phyloP scores from a whole-genome alignment of 495 filamentous ascomycete genomes.

The Polyplosphaeria fusca region DNA sequence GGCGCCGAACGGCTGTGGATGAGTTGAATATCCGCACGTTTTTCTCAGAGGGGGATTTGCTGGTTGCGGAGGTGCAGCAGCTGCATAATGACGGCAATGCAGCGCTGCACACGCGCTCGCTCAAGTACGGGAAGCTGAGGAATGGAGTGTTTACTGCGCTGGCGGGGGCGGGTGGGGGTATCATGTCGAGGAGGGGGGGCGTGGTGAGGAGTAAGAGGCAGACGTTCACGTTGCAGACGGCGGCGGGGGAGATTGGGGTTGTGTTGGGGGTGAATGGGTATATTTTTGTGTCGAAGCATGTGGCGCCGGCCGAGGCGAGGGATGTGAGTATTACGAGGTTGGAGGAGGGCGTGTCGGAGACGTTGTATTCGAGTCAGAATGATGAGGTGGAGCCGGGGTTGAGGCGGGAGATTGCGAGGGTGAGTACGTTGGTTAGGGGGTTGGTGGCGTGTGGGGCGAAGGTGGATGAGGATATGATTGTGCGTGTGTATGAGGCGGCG shows the following conservation, averaged over 20 bases:
- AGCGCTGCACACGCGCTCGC: slow-evolving; percentile 77
- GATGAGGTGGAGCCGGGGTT: slow-evolving; percentile 72
- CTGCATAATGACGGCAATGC: slow-evolving; percentile 79
- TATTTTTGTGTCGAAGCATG: slow-evolving; percentile 85
- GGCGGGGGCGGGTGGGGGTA: slow-evolving; percentile 69
- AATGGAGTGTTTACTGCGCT: slow-evolving; percentile 88
- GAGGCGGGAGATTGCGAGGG: slow-evolving; percentile 79
- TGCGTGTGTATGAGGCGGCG: slow-evolving; percentile 72
- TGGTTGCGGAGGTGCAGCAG: slow-evolving; percentile 87
- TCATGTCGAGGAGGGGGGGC: slow-evolving; percentile 51
- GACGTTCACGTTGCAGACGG: slow-evolving; percentile 73
- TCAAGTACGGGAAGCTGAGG: slow-evolving; percentile 91
- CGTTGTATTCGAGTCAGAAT: slow-evolving; percentile 88
- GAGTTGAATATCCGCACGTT: slow-evolving; percentile 93
- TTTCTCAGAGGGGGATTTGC: slow-evolving; percentile 83
- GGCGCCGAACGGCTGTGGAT: slow-evolving; percentile 86
- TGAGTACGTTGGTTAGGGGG: slow-evolving; percentile 73
- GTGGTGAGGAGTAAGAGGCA: slow-evolving; percentile 78
- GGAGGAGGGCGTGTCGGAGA: slow-evolving; percentile 71
- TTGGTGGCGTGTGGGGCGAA: slow-evolving; percentile 75
- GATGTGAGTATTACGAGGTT: slow-evolving; percentile 69
- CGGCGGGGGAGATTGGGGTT: slow-evolving; percentile 77
- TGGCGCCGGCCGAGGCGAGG: slow-evolving; percentile 51
- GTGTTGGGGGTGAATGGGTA: slow-evolving; percentile 93
- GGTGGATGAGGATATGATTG: slow-evolving; percentile 91